Evolutionary conservation across 768 basidiomycete genomes (phyloP).

Genomic region (Lyophyllum atratum): DNA sequence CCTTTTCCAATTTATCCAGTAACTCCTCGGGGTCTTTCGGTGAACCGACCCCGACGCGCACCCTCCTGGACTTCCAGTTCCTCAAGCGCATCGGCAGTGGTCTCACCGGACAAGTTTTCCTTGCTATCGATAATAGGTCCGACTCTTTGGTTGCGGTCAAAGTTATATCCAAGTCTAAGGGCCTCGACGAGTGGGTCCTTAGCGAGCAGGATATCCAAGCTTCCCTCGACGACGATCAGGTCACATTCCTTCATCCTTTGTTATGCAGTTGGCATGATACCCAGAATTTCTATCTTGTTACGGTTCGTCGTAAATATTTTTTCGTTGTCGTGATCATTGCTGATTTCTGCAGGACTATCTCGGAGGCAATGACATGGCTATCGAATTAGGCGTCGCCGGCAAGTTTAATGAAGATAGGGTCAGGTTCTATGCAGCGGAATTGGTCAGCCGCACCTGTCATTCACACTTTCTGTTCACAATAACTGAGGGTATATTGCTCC

Average conservation of each 20-base stretch:
- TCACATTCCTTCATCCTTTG: background rate
- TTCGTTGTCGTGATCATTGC: background rate
- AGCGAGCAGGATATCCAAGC: slow-evolving; percentile 2
- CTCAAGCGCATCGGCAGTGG: slow-evolving; percentile 4
- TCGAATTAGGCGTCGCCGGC: background rate
- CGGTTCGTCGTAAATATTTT: slow-evolving; percentile 1
- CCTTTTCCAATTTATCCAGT: background rate
- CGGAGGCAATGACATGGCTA: slow-evolving; percentile 3
- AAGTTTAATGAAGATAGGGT: background rate
- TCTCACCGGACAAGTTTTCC: slow-evolving; percentile 2
- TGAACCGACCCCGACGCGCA: background rate
- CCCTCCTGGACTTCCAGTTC: slow-evolving; percentile 2
- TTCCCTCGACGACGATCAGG: background rate
- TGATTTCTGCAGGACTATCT: slow-evolving; percentile 3
- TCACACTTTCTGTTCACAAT: background rate
- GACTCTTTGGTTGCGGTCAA: slow-evolving; percentile 4
- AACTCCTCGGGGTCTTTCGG: background rate
- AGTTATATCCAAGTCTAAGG: background rate
- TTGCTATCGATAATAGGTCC: background rate
- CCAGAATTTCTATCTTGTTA: slow-evolving; percentile 9
- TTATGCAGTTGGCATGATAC: slow-evolving; percentile 11
- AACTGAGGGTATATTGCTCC: background rate
- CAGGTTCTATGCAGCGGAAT: slow-evolving; percentile 3
- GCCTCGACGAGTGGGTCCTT: background rate
- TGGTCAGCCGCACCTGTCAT: slow-evolving; percentile 2